phyloP scores from a whole-genome alignment of 2,329 filamentous ascomycete genomes.

The Talaromyces pinophilus region DNA sequence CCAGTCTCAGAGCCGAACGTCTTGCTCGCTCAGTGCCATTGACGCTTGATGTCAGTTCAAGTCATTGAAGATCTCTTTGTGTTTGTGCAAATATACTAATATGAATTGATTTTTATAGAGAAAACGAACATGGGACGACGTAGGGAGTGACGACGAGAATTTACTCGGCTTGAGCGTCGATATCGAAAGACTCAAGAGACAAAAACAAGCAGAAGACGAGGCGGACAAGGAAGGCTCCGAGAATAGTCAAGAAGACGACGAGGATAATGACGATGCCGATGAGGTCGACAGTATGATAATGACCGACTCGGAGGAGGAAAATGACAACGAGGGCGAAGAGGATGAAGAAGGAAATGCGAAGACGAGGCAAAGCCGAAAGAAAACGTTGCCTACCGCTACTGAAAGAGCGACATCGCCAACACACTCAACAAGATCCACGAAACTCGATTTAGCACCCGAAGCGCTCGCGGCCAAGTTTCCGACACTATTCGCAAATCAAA shows the following conservation, averaged over 20 bases:
- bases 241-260: conserved; percentile 36
- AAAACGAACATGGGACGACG: conserved; percentile 88
- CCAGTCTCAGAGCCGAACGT: conserved; percentile 70
- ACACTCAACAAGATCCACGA: conserved; percentile 59
- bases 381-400: conserved; percentile 40
- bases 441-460: conserved; percentile 62
- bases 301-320: conserved; percentile 47
- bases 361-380: conserved; percentile 32
- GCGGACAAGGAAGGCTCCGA: conserved; percentile 26
- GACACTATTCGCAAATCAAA: conserved; percentile 55
- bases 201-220: conserved; percentile 47
- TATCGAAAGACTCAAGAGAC: conserved; percentile 51
- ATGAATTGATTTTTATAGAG: conserved; percentile 39
- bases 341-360: conserved; percentile 42
- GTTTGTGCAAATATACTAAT: background rate
- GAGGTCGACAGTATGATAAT: conserved; percentile 76
- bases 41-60: conserved; percentile 63
- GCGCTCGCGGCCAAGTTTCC: conserved; percentile 63
- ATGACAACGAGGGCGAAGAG: conserved; percentile 38
- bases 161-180: conserved; percentile 51
- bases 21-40: conserved; percentile 75
- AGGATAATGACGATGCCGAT: conserved; percentile 56
- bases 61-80: background rate
- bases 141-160: conserved; percentile 55
- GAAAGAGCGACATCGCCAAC: conserved; percentile 58